These are phyloP conservation scores for Aspergillus ibericus DNA, from an alignment of 2,329 filamentous ascomycete genomes.

Conservation along the genomic window DNA sequence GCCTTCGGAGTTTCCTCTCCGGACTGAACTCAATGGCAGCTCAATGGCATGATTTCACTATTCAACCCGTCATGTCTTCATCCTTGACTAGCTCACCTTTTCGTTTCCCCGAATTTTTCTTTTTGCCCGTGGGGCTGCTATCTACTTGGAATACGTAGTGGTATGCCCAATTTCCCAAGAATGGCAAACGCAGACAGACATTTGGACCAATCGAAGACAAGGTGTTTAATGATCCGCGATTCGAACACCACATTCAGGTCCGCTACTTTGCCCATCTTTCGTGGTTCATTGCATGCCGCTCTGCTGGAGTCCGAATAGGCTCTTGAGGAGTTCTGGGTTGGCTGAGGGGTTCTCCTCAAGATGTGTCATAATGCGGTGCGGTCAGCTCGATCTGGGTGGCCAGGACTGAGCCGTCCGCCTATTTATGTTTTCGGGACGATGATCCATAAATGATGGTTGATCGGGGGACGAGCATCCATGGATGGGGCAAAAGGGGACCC, in stretches of 20 bases:
- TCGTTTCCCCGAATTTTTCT: neutral
- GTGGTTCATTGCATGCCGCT: neutral
- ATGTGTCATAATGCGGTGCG: conserved; percentile 1
- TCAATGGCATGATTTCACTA: too few species aligned
- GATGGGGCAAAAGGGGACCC: too few species aligned
- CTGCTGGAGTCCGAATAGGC: neutral
- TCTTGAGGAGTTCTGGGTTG: neutral
- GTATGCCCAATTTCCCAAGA: neutral
- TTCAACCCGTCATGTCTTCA: too few species aligned
- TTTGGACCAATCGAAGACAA: neutral
- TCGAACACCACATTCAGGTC: neutral
- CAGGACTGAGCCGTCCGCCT: neutral
- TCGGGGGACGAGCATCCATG: neutral
- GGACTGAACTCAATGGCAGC: too few species aligned
- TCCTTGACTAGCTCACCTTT: too few species aligned
- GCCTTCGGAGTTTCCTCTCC: neutral
- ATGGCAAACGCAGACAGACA: neutral
- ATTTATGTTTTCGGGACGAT: neutral
- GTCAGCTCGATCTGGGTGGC: neutral
- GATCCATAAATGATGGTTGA: neutral
- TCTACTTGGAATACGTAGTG: neutral
- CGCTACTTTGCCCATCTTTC: neutral
- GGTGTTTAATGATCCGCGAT: neutral
- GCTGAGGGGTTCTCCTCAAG: neutral
- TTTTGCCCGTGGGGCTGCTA: neutral